A percentile compares a stretch with the other conserved stretches of the same genome.
Evolutionary conservation across 352 stramenopile genomes (phyloP).

Genomic region (Ophiocytium majus): DNA sequence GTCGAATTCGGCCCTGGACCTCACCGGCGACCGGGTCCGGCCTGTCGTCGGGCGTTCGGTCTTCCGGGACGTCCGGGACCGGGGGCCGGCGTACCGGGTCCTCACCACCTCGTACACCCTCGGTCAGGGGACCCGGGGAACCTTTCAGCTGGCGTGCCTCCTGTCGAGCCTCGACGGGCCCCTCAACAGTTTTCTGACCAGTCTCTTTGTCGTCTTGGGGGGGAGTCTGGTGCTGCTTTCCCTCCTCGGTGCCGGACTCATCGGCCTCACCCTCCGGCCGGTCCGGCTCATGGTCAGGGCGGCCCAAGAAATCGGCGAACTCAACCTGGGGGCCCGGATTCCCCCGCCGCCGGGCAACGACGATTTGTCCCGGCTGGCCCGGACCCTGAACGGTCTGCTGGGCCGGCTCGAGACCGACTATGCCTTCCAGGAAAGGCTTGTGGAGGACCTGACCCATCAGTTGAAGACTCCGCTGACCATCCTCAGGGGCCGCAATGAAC

Average conservation of each 20-base stretch:
- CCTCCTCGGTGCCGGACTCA: background rate
- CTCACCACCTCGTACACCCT: too few species aligned
- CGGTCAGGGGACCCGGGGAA: too few species aligned
- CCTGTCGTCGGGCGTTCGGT: too few species aligned
- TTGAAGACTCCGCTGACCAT: conserved; percentile 3
- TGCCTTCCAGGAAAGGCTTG: background rate
- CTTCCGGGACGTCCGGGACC: too few species aligned
- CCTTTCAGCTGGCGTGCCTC: too few species aligned
- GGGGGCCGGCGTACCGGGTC: too few species aligned
- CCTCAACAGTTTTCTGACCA: background rate
- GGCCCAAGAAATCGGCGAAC: background rate
- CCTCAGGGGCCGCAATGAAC: background rate
- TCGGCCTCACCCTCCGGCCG: background rate
- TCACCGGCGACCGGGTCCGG: too few species aligned
- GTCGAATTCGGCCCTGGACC: too few species aligned
- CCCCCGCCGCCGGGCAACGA: background rate
- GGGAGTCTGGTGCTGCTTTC: background rate
- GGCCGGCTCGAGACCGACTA: background rate
- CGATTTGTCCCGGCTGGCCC: background rate
- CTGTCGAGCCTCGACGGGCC: too few species aligned
- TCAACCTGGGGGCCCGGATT: background rate
- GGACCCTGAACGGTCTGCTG: background rate
- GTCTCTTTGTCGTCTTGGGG: background rate
- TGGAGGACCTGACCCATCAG: background rate
- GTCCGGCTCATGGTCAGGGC: too few species aligned